Conservation (phyloP, 495 filamentous ascomycete species). For the Penicillium simplicissimum region DNA sequence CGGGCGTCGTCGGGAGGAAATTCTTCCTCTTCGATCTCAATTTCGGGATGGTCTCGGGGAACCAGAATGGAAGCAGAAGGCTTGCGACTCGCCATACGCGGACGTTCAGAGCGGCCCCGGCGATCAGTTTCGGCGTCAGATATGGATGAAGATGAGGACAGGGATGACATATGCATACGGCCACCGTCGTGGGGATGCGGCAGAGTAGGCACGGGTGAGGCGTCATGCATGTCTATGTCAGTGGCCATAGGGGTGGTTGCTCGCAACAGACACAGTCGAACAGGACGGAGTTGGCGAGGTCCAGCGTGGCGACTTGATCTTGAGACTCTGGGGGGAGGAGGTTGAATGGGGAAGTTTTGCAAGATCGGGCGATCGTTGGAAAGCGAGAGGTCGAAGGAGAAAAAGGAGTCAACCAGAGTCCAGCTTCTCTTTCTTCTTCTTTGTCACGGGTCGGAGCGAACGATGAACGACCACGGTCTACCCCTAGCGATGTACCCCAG, state of each 20-base stretch:
- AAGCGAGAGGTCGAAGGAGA: constrained; percentile 1
- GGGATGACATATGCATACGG: constrained; percentile 45
- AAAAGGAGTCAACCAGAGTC: not conserved
- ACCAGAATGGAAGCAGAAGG: constrained; percentile 81
- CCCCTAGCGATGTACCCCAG: constrained; percentile 49
- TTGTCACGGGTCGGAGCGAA: constrained; percentile 14
- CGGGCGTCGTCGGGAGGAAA: constrained; percentile 84
- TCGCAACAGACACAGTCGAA: constrained; percentile 23
- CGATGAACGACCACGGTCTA: constrained; percentile 39
- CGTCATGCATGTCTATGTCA: constrained; percentile 43
- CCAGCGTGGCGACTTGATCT: constrained; percentile 28
- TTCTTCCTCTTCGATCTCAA: constrained; percentile 66
- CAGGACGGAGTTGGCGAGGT: constrained; percentile 19
- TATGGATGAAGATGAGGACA: constrained; percentile 49
- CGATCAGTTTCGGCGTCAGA: constrained; percentile 51
- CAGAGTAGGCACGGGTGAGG: constrained; percentile 44
- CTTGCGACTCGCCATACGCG: constrained; percentile 62
- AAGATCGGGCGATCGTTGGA: constrained; percentile 2
- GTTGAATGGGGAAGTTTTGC: not conserved
- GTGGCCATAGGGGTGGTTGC: constrained; percentile 39
- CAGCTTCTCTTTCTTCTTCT: not conserved
- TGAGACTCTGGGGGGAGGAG: not conserved
- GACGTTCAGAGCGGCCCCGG: constrained; percentile 48
- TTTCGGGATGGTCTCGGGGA: constrained; percentile 67
- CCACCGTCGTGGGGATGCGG: constrained; percentile 48